Base-by-base conservation (phyloP, 75 land plant genomes). In the Cunninghamia lanceolata region DNA sequence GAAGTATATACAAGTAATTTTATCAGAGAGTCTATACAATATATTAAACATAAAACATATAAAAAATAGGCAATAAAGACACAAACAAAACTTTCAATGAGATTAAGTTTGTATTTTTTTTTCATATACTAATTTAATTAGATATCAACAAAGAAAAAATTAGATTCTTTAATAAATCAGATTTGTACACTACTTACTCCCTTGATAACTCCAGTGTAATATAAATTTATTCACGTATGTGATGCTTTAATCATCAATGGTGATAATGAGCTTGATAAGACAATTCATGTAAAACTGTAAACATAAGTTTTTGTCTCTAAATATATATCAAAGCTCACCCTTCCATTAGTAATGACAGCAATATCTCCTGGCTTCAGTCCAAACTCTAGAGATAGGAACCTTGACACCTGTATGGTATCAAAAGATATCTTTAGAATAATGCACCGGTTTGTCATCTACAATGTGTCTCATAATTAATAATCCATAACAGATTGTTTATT, bases 331-430 rank as follows among this genome's bases (percentile, higher is more conserved):
- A 71, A 71, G 80, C 94, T 88, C 85, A 95, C 99, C 91, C 96
- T 94, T 85, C 99, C 99, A 91, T 98, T 98, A 25, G 98, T 96
- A 77, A 96, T 92, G 21, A 98, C 95, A 36, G 94, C 98, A 89
- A 89, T 92, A 30, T 39, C 75, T 77, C 94, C 94, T 84, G 88
- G 90, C 53, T 86, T 88, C 84, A 92, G 86, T 10, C 94, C 96
- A 84, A 94, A 88, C 32, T 90, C 86, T 63, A 85, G 82, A 40
- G 87, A 83, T 77, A 96, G 52, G 86, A 95, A 90, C 19, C 87
- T 84, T 68, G 88, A 46, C 50, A 94, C 95, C 98, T 95, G 95
- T 84, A 86, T n/a, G 13, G 1, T 5, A 83, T 50, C 19, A 46
- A 83, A 40, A 40, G 43, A 78, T 39, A 36, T 42, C 8, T 78